Percentiles rank a stretch among this genome's conserved stretches.
Conservation (phyloP, 164 flowering plant species). For the Cinnamomum chago region DNA sequence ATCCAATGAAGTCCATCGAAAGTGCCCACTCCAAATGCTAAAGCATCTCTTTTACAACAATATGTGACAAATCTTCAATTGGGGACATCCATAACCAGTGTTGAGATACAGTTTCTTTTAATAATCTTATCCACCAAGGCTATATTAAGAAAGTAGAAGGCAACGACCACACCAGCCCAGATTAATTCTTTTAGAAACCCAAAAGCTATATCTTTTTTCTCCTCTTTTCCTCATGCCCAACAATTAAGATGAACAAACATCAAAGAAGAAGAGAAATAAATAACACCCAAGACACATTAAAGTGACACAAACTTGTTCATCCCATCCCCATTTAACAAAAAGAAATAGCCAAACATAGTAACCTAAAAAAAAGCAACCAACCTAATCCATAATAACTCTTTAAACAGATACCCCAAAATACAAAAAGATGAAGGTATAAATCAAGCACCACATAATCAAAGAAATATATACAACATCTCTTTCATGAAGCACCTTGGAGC, state of each 20-base stretch:
- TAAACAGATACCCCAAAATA: background rate
- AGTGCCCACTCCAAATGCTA: background rate
- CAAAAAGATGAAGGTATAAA: background rate
- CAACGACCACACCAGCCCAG: background rate
- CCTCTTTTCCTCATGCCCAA: slow-evolving; percentile 6
- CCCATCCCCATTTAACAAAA: background rate
- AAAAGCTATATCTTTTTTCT: background rate
- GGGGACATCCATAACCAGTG: background rate
- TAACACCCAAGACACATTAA: background rate
- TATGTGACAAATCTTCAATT: background rate
- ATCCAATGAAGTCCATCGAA: too few relatives aligned
- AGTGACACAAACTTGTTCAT: background rate
- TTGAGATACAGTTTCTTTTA: too few relatives aligned
- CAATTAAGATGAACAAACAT: slow-evolving; percentile 1
- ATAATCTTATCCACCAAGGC: too few relatives aligned
- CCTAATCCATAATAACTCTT: background rate
- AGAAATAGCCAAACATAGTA: background rate
- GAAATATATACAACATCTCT: background rate
- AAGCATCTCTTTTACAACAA: background rate
- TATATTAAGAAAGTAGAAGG: background rate
- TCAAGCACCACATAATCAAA: background rate
- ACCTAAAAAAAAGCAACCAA: background rate
- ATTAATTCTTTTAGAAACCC: background rate
- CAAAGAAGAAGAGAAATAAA: background rate
- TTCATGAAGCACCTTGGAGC: too few relatives aligned